These are phyloP conservation scores for Coemansia sp. DNA, from an alignment of 192 early-diverging fungal genomes.

Conservation along the genomic window DNA sequence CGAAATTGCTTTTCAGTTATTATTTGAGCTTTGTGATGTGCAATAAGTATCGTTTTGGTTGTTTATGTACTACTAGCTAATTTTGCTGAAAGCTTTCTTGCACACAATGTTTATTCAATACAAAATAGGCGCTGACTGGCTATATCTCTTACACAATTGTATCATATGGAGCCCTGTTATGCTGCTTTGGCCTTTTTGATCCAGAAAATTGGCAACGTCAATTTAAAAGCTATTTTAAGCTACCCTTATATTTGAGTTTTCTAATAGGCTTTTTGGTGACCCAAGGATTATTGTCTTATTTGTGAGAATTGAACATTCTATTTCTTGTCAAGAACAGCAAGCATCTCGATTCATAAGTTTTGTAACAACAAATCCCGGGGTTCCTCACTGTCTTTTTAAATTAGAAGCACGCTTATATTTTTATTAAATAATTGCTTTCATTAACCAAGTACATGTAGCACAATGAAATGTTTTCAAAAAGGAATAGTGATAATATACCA, in stretches of 20 bases:
- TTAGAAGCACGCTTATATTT: neutral
- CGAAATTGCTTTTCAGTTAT: neutral
- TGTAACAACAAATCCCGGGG: too few species aligned
- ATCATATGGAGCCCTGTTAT: neutral
- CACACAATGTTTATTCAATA: neutral
- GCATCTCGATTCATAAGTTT: neutral
- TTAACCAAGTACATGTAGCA: neutral
- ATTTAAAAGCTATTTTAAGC: neutral
- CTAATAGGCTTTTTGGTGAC: neutral
- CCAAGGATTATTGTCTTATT: neutral
- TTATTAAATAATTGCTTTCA: neutral
- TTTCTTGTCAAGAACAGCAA: neutral
- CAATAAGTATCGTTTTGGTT: neutral
- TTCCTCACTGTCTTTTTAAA: neutral
- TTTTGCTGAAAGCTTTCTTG: neutral
- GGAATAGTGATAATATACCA: neutral
- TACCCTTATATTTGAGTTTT: neutral
- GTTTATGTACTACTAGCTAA: neutral
- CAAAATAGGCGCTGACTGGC: neutral
- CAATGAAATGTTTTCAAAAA: neutral
- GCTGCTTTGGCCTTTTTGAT: neutral
- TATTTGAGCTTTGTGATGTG: neutral
- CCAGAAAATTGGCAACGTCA: neutral
- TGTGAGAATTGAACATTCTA: neutral
- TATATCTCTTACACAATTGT: neutral